Evolutionary conservation across 140 eudicot species (phyloP).

Genomic region (Anethum foeniculum): DNA sequence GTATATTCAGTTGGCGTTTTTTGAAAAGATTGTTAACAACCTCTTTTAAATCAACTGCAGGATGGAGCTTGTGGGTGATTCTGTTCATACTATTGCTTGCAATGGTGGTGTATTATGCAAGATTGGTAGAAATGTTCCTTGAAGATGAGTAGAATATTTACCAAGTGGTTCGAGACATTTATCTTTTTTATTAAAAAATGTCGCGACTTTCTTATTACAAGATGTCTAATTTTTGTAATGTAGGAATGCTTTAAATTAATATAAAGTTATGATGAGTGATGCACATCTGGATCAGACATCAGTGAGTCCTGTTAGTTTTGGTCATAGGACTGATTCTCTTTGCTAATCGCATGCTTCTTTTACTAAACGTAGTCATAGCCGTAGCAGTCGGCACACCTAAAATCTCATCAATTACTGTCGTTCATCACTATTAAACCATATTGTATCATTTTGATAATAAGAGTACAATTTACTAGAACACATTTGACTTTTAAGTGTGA

Average conservation of each 20-base stretch:
- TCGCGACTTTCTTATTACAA: background rate
- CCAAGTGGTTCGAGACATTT: background rate
- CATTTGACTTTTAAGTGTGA: too few species aligned
- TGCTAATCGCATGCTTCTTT: background rate
- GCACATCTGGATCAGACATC: too few species aligned
- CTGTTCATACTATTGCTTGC: background rate
- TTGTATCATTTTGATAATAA: too few species aligned
- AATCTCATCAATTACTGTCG: too few species aligned
- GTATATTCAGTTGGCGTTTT: background rate
- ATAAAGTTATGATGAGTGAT: background rate
- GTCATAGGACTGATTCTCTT: background rate
- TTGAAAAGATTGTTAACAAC: background rate
- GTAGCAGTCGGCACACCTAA: too few species aligned
- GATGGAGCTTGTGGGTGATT: conserved; percentile 13
- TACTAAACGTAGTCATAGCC: background rate
- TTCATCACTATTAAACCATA: too few species aligned
- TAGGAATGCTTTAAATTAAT: background rate
- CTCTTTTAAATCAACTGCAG: background rate
- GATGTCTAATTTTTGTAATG: background rate
- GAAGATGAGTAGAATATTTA: background rate
- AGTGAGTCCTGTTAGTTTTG: background rate
- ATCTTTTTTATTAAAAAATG: background rate
- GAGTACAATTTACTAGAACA: too few species aligned
- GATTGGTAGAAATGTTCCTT: background rate
- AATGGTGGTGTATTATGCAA: background rate